These are phyloP conservation scores for Saccharomycopsis guyanensis DNA, from an alignment of 805 yeast genomes.

Conservation along the genomic window DNA sequence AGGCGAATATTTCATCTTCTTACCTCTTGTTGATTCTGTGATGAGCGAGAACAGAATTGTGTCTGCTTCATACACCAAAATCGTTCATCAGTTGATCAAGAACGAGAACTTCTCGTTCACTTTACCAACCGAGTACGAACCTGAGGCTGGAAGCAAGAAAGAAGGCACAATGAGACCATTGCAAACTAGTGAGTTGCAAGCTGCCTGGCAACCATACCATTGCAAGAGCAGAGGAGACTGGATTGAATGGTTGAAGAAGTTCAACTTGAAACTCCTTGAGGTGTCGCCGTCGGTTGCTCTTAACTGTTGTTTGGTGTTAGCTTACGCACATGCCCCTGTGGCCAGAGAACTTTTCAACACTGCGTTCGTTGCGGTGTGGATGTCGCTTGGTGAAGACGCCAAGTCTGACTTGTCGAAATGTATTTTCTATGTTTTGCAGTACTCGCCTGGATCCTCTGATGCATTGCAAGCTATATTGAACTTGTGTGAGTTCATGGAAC, in stretches of 20 bases:
- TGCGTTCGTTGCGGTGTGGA: conserved; percentile 94
- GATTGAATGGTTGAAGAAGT: conserved; percentile 93
- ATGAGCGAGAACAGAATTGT: conserved; percentile 57
- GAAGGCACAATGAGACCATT: conserved; percentile 27
- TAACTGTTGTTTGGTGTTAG: conserved; percentile 85
- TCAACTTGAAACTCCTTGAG: conserved; percentile 76
- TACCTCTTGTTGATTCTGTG: conserved; percentile 71
- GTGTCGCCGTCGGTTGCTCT: conserved; percentile 94
- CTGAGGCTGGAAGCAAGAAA: conserved; percentile 12
- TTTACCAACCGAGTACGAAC: conserved; percentile 12
- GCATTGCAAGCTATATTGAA: conserved; percentile 85
- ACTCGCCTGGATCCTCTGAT: conserved; percentile 75
- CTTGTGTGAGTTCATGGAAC: conserved; percentile 94
- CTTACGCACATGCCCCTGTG: conserved; percentile 77
- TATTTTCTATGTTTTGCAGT: conserved; percentile 81
- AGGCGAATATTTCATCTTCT: conserved; percentile 73
- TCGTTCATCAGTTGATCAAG: conserved; percentile 68
- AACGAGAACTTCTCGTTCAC: conserved; percentile 53
- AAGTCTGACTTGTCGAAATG: conserved; percentile 86
- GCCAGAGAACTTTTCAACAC: conserved; percentile 90
- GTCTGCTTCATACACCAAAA: conserved; percentile 62
- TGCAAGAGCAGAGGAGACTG: conserved; percentile 90
- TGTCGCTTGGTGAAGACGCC: conserved; percentile 77
- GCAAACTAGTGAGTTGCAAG: conserved; percentile 54
- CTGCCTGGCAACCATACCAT: conserved; percentile 88